Base-by-base conservation (phyloP, 331 rosid genomes). In the Stylosanthes scabra region DNA sequence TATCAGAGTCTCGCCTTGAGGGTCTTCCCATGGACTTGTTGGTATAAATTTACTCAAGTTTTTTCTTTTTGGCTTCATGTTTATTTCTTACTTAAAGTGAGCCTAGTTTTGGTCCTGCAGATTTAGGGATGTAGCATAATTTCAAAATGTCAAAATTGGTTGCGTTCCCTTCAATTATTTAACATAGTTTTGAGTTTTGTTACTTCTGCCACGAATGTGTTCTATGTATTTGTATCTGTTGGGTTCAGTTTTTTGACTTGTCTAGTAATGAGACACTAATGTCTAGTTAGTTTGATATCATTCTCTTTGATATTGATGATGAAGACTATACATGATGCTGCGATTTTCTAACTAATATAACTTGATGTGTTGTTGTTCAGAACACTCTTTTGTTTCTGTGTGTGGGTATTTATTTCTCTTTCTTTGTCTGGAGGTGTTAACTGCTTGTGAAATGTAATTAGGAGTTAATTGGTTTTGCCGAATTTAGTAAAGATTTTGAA, bases 21-120 rank as follows among this genome's bases (percentile, higher is more conserved):
- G 88, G 91, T 58, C 95, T 94, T 50, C 97, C 96, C 14, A 84
- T 83, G 84, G 97, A 91, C 71, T 78, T 94, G 68, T 79, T 94
- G 96, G 97, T 94, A 88, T 78, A 66, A 49, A 58, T 69, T 49
- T 2, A 12, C 39, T 20, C 12, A 20, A 56, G 25, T 7, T 7
- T 5, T n/a, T 9, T 11, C 45, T 44, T 14, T 3, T n/a, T 34
- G 39, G 39, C 13, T 31, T 31, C 1, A 15, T 57, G 27, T 29
- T 49, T 58, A 15, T 69, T 47, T 59, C n/a, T n/a, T n/a, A n/a
- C n/a, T n/a, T n/a, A n/a, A n/a, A n/a, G n/a, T n/a, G n/a, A 13
- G 14, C 12, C 3, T 57, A 40, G 11, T 31, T n/a, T n/a, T 72
- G 59, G n/a, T 46, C 55, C 66, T 66, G 40, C 63, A 61, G 41